Evolutionary conservation across 345 rosid species (phyloP), one percentile per base, ranked within the genome.

Genomic region (Dovyalis caffra): DNA sequence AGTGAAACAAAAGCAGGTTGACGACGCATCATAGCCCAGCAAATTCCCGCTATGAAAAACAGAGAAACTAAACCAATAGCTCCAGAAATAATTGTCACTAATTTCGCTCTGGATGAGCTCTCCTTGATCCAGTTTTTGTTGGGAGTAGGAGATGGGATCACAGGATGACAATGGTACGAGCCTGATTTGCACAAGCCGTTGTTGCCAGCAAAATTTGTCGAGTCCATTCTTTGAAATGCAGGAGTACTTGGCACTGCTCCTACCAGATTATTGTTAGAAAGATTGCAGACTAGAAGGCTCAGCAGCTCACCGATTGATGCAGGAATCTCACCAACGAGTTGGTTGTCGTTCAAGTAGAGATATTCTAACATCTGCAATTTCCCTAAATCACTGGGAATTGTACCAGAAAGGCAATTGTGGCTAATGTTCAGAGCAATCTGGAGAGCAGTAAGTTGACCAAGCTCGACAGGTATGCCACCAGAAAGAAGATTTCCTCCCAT

Each of bases 161-260:
- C 1, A 8, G 26, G 4, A 56, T 56, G 60, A 9, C 60, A 56
- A n/a, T 23, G 60, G 60, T 53, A n/a, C 12, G 60, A n/a, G 0
- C 60, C 60, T 56, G 60, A 56, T 56, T 56, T 56, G 60, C 60
- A 56, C 60, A 10, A 56, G 60, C 60, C 60, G n/a, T 56, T 56
- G 61, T 9, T n/a, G 28, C 61, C 61, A 23, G 61, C 61, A 9
- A 56, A 56, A 10, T 23, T 56, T 56, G 61, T 23, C 3, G 28
- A 56, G 61, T 56, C 61, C 28, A 56, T 23, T 23, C 11, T 1
- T 56, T n/a, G 61, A 56, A 56, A 56, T 8, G 61, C 61, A 10
- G 61, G 61, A 9, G 25, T 56, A 56, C n/a, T 23, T 9, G 61
- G 60, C 60, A 56, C 61, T 23, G 28, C 14, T 56, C 61, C 61